Evolutionary conservation across 352 stramenopile genomes (phyloP).

Genomic region (Pilasporangium apinafurcum): DNA sequence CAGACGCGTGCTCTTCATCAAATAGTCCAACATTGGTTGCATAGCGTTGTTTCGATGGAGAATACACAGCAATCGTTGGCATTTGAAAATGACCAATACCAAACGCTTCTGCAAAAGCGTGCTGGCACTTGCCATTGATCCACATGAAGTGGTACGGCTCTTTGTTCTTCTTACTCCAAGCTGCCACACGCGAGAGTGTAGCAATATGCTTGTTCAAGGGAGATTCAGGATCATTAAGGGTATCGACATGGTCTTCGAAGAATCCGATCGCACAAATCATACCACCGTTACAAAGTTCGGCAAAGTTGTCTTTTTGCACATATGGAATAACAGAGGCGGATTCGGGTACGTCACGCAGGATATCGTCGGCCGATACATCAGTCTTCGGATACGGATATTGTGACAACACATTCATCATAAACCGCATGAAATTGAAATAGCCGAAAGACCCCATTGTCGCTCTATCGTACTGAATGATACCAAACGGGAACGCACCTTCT

Average conservation of each 20-base stretch:
- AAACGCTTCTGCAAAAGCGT: constrained; percentile 59
- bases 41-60: constrained; percentile 63
- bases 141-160: constrained; percentile 74
- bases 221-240: constrained; percentile 27
- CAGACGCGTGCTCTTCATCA: constrained; percentile 42
- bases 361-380: constrained; percentile 7
- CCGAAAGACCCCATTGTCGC: constrained; percentile 54
- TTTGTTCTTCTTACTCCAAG: constrained; percentile 33
- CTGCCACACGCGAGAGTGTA: constrained; percentile 35
- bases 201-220: constrained; percentile 28
- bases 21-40: constrained; percentile 66
- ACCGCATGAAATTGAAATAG: constrained; percentile 65
- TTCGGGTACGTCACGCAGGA: constrained; percentile 9
- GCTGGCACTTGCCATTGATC: constrained; percentile 72
- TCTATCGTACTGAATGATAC: constrained; percentile 63
- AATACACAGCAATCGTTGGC: constrained; percentile 69
- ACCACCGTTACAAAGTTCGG: constrained; percentile 39
- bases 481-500: constrained; percentile 32
- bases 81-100: constrained; percentile 69
- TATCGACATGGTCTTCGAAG: constrained; percentile 56
- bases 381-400: constrained; percentile 56
- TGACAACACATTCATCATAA: constrained; percentile 49
- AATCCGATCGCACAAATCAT: constrained; percentile 79
- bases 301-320: constrained; percentile 42
- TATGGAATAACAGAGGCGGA: constrained; percentile 33